Base-by-base conservation (phyloP, 192 early-diverging fungal genomes). In the Backusella tarrabulga region DNA sequence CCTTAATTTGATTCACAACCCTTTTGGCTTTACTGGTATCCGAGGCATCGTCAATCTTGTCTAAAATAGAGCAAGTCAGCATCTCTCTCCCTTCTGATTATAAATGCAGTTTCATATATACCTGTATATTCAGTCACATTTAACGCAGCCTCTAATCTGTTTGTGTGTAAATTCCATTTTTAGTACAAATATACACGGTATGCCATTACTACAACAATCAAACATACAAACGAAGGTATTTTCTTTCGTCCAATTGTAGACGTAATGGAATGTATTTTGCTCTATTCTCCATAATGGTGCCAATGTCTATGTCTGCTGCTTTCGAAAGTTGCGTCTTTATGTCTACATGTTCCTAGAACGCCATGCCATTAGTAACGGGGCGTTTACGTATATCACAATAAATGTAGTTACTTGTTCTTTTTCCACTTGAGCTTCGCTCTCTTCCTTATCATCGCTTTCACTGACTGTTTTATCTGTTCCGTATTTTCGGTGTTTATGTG, bases 251-350 rank as follows among this genome's bases (percentile, higher is more conserved):
- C 66, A 95, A 81, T 26, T 91, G 92, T 76, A 99, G 86, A 40
- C 98, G 94, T 78, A 99, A 76, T 2, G 98, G 98, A 80, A 99
- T 99, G 80, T 89, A 98, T 86, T 96, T 97, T 75, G 95, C 85
- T 71, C 80, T 91, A 75, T 95, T 90, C 41, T 88, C 82, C 76
- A 96, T 92, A 92, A 93, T 96, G n/a, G 91, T 90, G 3, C 90
- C 90, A 76, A 92, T 91, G 12, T 86, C 78, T 2, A 85, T 78
- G 15, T 86, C 86, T n/a, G 76, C 75, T 11, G 36, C 21, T 38
- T 83, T 34, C 6, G 35, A 7, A 73, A 50, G 19, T 54, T 21
- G 34, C 7, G 41, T 11, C 6, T 72, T 32, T 4, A 46, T 40
- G 52, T 17, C 26, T 74, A 32, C 36, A 12, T 60, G 15, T 8